These are phyloP conservation scores for Fonsecaea pedrosoi DNA, from an alignment of 2,329 filamentous ascomycete genomes.

Conservation along the genomic window DNA sequence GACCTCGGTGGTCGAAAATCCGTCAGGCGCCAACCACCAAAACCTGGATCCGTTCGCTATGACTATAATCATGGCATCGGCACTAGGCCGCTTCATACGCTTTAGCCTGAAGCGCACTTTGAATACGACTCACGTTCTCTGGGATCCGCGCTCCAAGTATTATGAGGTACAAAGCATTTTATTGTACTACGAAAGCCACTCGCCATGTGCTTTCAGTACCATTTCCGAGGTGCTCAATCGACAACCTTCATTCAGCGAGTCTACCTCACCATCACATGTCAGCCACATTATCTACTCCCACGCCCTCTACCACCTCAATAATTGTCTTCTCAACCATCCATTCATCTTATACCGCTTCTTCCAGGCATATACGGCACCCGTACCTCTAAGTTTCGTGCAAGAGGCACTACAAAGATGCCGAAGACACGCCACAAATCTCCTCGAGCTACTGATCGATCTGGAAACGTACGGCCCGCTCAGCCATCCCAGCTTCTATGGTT, in stretches of 20 bases:
- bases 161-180: conserved; percentile 23
- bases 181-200: conserved; percentile 21
- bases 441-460: conserved; percentile 41
- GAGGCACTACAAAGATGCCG: conserved; percentile 41
- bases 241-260: background rate
- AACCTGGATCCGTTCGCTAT: conserved; percentile 23
- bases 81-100: conserved; percentile 22
- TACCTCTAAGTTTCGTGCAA: conserved; percentile 44
- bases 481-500: conserved; percentile 46
- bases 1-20: conserved; percentile 9
- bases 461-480: conserved; percentile 35
- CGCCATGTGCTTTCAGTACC: conserved; percentile 15
- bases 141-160: conserved; percentile 27
- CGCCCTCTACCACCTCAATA: conserved; percentile 46
- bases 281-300: conserved; percentile 45
- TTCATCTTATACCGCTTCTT: conserved; percentile 45
- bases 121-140: conserved; percentile 15
- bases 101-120: conserved; percentile 21
- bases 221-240: conserved; percentile 3
- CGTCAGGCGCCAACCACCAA: conserved; percentile 1
- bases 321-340: conserved; percentile 49
- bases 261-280: background rate
- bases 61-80: conserved; percentile 25
- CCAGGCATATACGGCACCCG: conserved; percentile 39
- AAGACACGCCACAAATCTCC: conserved; percentile 44